These are phyloP conservation scores for Penicillium vulpinum DNA, from an alignment of 2,329 filamentous ascomycete species.

Conservation along the genomic window DNA sequence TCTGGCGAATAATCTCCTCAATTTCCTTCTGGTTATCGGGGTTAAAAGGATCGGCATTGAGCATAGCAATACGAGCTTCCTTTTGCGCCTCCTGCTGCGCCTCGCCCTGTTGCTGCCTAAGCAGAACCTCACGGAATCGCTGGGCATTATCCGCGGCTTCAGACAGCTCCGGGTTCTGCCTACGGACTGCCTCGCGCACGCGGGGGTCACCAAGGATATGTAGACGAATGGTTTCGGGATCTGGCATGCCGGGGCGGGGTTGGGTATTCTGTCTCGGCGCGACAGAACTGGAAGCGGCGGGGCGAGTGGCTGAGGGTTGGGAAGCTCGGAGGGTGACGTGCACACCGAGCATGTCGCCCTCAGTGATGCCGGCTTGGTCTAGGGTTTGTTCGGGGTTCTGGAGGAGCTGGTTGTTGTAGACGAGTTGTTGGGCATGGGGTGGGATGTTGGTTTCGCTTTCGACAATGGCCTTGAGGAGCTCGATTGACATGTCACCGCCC, in stretches of 20 bases:
- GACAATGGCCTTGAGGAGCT: slow-evolving; percentile 83
- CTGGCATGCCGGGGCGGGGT: slow-evolving; percentile 43
- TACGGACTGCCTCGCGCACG: slow-evolving; percentile 68
- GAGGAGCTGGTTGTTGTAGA: slow-evolving; percentile 83
- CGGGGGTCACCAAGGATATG: slow-evolving; percentile 78
- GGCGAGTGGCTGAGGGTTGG: slow-evolving; percentile 31
- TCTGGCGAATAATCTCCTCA: slow-evolving; percentile 94
- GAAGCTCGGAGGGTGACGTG: slow-evolving; percentile 58
- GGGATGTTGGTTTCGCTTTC: slow-evolving; percentile 78
- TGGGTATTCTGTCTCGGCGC: slow-evolving; percentile 32
- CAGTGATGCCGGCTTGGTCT: slow-evolving; percentile 73
- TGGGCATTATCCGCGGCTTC: slow-evolving; percentile 72
- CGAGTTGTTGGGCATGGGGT: slow-evolving; percentile 74
- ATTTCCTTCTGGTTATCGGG: slow-evolving; percentile 87
- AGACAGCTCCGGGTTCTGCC: slow-evolving; percentile 74
- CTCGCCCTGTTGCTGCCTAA: slow-evolving; percentile 68
- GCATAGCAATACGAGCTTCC: slow-evolving; percentile 75
- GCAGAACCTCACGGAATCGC: slow-evolving; percentile 72
- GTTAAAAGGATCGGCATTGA: slow-evolving; percentile 95
- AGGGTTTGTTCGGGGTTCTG: slow-evolving; percentile 77
- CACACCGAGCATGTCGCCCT: slow-evolving; percentile 90
- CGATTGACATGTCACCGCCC: slow-evolving; percentile 76
- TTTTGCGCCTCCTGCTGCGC: slow-evolving; percentile 72
- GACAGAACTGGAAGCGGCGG: slow-evolving; percentile 27
- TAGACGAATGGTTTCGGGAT: slow-evolving; percentile 79